phyloP scores from a whole-genome alignment of 176 grass and related monocot genomes.

The Leersia perrieri region DNA sequence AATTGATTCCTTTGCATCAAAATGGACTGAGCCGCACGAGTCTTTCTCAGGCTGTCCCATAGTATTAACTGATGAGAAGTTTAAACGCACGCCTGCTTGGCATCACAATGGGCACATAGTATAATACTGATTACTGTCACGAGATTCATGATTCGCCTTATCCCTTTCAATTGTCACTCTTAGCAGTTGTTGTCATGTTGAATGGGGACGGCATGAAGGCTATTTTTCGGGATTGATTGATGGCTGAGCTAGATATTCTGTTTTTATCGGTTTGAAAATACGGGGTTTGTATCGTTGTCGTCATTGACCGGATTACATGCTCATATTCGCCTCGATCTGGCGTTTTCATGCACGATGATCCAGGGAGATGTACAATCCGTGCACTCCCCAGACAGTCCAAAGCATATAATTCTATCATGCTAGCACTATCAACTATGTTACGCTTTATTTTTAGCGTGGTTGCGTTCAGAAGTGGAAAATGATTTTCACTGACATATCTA shows the following conservation, averaged over 20 bases:
- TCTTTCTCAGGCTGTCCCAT: background rate
- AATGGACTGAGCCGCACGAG: background rate
- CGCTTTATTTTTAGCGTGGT: too few relatives aligned
- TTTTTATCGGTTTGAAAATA: background rate
- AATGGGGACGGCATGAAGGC: background rate
- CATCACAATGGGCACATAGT: too few relatives aligned
- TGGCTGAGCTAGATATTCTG: background rate
- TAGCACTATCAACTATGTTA: too few relatives aligned
- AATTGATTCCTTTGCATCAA: background rate
- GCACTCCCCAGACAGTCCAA: background rate
- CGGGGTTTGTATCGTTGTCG: slow-evolving; percentile 16
- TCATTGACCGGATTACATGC: background rate
- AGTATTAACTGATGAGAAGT: background rate
- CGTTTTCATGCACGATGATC: background rate
- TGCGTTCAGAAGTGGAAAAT: too few relatives aligned
- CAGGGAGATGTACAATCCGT: background rate
- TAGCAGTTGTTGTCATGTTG: background rate
- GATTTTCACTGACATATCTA: too few relatives aligned
- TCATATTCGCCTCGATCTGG: background rate
- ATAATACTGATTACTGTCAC: background rate
- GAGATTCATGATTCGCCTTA: background rate
- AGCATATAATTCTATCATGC: background rate
- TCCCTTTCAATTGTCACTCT: background rate
- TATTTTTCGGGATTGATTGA: background rate
- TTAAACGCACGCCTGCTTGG: too few relatives aligned